Percentiles rank a stretch among this genome's conserved stretches.
Evolutionary conservation across 192 early-diverging fungal species (phyloP).

Genomic region (Coemansia sp.): DNA sequence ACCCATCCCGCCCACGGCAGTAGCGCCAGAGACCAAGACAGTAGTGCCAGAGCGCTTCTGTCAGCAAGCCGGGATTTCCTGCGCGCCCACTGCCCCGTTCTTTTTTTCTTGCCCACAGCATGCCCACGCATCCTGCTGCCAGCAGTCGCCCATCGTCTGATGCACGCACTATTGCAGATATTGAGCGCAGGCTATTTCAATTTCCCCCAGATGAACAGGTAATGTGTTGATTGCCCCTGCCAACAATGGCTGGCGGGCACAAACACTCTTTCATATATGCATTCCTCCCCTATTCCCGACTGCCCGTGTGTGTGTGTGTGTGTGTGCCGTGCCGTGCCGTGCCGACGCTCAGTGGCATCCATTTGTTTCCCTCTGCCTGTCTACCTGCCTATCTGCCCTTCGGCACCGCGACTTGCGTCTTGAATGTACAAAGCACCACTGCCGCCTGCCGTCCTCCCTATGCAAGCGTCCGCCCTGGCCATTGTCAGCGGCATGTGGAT

Average conservation of each 20-base stretch:
- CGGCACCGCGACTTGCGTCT: too few species aligned
- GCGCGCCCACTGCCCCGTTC: not conserved
- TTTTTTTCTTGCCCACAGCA: slow-evolving; percentile 1
- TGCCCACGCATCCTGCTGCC: slow-evolving; percentile 1
- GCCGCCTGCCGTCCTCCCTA: too few species aligned
- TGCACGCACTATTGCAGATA: slow-evolving; percentile 36
- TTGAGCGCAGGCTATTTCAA: slow-evolving; percentile 38
- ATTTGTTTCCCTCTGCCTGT: not conserved
- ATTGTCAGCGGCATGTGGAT: too few species aligned
- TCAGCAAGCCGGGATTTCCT: too few species aligned
- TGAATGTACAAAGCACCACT: too few species aligned
- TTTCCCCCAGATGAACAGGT: slow-evolving; percentile 31
- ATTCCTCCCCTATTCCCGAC: slow-evolving; percentile 4
- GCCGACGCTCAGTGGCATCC: slow-evolving; percentile 1
- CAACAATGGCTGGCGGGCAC: slow-evolving; percentile 14
- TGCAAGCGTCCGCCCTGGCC: too few species aligned
- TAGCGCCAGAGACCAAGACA: not conserved
- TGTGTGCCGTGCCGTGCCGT: too few species aligned
- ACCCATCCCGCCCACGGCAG: not conserved
- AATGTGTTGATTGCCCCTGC: slow-evolving; percentile 5
- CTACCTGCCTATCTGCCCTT: not conserved
- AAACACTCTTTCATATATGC: slow-evolving; percentile 27
- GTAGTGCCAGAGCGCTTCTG: slow-evolving; percentile 1
- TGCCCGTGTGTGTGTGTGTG: not conserved
- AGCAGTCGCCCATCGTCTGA: slow-evolving; percentile 7